phyloP scores from a whole-genome alignment of 164 flowering plant genomes.

The Protea cynaroides region DNA sequence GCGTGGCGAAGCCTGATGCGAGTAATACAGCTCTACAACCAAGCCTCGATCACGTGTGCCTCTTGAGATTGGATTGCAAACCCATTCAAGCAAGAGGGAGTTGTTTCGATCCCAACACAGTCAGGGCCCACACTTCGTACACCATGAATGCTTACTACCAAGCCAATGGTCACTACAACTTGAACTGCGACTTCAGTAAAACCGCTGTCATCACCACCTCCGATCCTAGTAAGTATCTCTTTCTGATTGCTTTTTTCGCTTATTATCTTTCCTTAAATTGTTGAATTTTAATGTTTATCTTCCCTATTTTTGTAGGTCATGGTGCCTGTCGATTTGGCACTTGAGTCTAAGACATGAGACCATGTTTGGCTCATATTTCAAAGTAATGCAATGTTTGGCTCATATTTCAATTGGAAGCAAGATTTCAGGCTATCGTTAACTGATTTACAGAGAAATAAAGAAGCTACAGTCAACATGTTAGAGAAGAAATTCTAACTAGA shows the following conservation, averaged over 20 bases:
- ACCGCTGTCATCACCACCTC: conserved; percentile 29
- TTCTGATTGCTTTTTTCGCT: background rate
- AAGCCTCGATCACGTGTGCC: conserved; percentile 59
- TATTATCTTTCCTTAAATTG: too few relatives aligned
- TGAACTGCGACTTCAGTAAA: conserved; percentile 42
- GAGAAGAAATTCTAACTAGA: too few relatives aligned
- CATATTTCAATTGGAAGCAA: too few relatives aligned
- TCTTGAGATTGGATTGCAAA: conserved; percentile 43
- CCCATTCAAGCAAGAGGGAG: conserved; percentile 60
- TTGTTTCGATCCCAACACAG: conserved; percentile 54
- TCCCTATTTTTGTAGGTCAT: background rate
- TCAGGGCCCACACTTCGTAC: conserved; percentile 55
- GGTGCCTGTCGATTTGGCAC: background rate
- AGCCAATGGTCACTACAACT: conserved; percentile 29
- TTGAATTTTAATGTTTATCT: background rate
- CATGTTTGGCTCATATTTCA: too few relatives aligned
- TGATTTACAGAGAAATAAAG: too few relatives aligned
- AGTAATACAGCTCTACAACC: conserved; percentile 35
- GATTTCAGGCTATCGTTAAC: too few relatives aligned
- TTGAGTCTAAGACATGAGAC: too few relatives aligned
- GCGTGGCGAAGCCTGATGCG: conserved; percentile 46
- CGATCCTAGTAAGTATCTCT: conserved; percentile 43
- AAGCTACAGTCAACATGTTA: too few relatives aligned
- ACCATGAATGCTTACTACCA: conserved; percentile 62
- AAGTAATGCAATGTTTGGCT: too few relatives aligned